phyloP scores from a whole-genome alignment of 2,329 filamentous ascomycete species.

The Fonsecaea erecta region DNA sequence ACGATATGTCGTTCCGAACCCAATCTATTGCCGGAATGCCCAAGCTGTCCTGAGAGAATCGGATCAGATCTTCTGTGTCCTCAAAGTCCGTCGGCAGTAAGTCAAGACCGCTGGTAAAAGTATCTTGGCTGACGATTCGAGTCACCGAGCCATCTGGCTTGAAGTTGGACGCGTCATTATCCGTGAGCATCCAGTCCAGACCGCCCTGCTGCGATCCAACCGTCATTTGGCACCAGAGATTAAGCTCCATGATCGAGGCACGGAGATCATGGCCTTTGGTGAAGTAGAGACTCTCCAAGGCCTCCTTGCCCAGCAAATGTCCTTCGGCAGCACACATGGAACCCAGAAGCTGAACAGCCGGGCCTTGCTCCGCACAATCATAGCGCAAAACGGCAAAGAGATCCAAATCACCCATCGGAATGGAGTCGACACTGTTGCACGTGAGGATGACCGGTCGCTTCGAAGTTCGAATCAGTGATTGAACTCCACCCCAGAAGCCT shows the following conservation, averaged over 20 bases:
- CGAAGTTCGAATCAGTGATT: conserved; percentile 77
- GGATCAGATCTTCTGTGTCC: conserved; percentile 25
- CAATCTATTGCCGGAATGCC: conserved; percentile 26
- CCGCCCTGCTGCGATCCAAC: conserved; percentile 88
- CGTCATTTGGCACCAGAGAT: conserved; percentile 97
- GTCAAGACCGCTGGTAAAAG: conserved; percentile 79
- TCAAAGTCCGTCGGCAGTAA: conserved; percentile 45
- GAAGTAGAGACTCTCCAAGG: conserved; percentile 72
- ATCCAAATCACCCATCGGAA: conserved; percentile 75
- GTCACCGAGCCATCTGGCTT: conserved; percentile 63
- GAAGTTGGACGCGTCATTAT: conserved; percentile 69
- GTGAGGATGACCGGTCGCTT: conserved; percentile 94
- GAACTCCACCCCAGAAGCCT: conserved; percentile 86
- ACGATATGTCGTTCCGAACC: conserved; percentile 46
- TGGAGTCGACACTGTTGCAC: conserved; percentile 85
- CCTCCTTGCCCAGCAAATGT: conserved; percentile 71
- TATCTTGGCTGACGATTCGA: conserved; percentile 79
- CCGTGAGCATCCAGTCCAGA: conserved; percentile 88
- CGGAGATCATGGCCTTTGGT: conserved; percentile 74
- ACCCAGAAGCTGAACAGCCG: conserved; percentile 79
- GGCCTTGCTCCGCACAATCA: conserved; percentile 64
- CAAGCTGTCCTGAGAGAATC: conserved; percentile 27
- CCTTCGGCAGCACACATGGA: conserved; percentile 87
- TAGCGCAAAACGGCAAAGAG: conserved; percentile 85
- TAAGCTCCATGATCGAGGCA: conserved; percentile 78